phyloP scores from a whole-genome alignment of 176 grass and related monocot species.

The bread wheat (Triticum aestivum) region IWGSC_CS_RefSeq_v2.1 NC_057800.1:13858845-13859344 shows the following conservation, averaged over 20 bases:
- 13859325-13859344: not conserved
- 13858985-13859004: conserved; percentile 74
- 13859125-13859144: conserved; percentile 36
- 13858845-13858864: not conserved
- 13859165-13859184: not conserved
- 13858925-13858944: conserved; percentile 78
- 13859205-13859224: not conserved
- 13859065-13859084: conserved; percentile 9
- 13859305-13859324: not conserved
- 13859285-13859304: conserved; percentile 48
- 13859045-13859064: not conserved
- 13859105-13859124: conserved; percentile 53
- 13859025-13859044: not conserved
- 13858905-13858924: conserved; percentile 8
- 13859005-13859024: conserved; percentile 40
- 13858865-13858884: not conserved
- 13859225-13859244: conserved; percentile 80
- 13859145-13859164: not conserved
- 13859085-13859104: conserved; percentile 80
- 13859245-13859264: conserved; percentile 67
- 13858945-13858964: conserved; percentile 81
- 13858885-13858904: not conserved
- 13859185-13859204: not conserved
- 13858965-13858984: conserved; percentile 62
- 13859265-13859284: conserved; percentile 66